phyloP scores from a whole-genome alignment of 2,329 filamentous ascomycete species.

The Massarina eburnea region DNA sequence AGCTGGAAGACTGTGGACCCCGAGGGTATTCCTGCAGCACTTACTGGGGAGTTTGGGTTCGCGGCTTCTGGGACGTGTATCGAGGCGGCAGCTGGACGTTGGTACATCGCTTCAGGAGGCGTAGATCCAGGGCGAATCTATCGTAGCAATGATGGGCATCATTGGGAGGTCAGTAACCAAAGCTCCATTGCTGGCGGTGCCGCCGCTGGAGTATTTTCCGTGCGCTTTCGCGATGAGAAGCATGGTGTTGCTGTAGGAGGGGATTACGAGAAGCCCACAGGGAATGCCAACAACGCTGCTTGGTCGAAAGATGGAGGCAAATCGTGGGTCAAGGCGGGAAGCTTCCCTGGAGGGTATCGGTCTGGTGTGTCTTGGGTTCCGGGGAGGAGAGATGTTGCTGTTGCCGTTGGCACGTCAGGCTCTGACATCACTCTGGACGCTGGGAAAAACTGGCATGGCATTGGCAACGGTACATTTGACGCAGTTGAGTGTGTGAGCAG shows the following conservation, averaged over 20 bases:
- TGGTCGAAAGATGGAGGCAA: slow-evolving; percentile 29
- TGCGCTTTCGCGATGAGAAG: slow-evolving; percentile 25
- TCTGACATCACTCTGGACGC: slow-evolving; percentile 31
- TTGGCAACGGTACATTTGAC: slow-evolving; percentile 33
- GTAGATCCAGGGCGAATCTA: slow-evolving; percentile 28
- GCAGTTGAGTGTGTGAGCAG: slow-evolving; percentile 24
- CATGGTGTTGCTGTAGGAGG: slow-evolving; percentile 31
- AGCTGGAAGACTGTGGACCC: slow-evolving; percentile 21
- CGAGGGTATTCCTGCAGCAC: slow-evolving; percentile 19
- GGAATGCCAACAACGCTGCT: slow-evolving; percentile 20
- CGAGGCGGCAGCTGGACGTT: slow-evolving; percentile 26
- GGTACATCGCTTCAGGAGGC: slow-evolving; percentile 32
- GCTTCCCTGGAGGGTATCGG: slow-evolving; percentile 28
- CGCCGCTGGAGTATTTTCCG: slow-evolving; percentile 33
- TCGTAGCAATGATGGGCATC: slow-evolving; percentile 13
- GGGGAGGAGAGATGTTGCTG: slow-evolving; percentile 12
- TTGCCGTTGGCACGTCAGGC: slow-evolving; percentile 32
- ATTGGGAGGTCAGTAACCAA: slow-evolving; percentile 25
- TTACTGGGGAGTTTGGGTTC: slow-evolving; percentile 27
- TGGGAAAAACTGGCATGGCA: slow-evolving; percentile 23
- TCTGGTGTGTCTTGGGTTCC: slow-evolving; percentile 30
- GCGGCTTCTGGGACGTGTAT: slow-evolving; percentile 32
- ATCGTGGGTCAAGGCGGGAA: slow-evolving; percentile 21
- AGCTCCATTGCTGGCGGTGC: slow-evolving; percentile 22
- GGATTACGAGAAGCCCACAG: slow-evolving; percentile 24